phyloP scores from a whole-genome alignment of 257 asterid genomes.

The Petrea volubilis region DNA sequence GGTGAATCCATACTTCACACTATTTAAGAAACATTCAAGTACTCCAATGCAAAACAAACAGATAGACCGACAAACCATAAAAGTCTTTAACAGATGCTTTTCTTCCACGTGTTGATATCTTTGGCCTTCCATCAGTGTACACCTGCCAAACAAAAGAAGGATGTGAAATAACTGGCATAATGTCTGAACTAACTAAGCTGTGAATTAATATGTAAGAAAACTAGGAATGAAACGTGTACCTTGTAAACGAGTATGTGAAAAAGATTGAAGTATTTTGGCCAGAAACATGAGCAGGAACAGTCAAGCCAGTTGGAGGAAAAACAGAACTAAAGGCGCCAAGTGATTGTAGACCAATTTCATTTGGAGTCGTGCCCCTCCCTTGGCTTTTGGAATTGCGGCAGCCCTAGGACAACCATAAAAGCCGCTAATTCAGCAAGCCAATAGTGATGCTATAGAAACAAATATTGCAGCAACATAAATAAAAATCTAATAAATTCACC shows the following conservation, averaged over 20 bases:
- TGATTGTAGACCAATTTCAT: constrained; percentile 82
- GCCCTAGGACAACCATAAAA: constrained; percentile 51
- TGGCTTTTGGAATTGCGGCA: constrained; percentile 77
- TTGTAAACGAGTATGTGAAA: constrained; percentile 73
- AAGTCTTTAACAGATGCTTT: constrained; percentile 75
- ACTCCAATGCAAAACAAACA: neutral
- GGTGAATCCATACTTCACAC: too few relatives aligned
- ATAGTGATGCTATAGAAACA: neutral
- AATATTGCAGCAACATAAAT: neutral
- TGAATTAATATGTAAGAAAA: too few relatives aligned
- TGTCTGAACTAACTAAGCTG: too few relatives aligned
- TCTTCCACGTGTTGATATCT: constrained; percentile 62
- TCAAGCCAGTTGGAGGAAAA: constrained; percentile 78
- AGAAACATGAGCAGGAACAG: constrained; percentile 65
- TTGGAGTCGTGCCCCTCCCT: constrained; percentile 71
- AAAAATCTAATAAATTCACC: constrained; percentile 3
- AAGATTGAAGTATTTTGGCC: constrained; percentile 61
- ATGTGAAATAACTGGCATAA: neutral
- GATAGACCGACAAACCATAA: constrained; percentile 57
- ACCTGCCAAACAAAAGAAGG: constrained; percentile 46
- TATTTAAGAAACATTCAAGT: too few relatives aligned
- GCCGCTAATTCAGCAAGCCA: constrained; percentile 11
- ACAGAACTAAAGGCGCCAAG: constrained; percentile 61
- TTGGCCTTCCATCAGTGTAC: constrained; percentile 71
- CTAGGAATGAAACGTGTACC: constrained; percentile 37